Conservation (phyloP, 768 basidiomycete genomes). For the Rhodocollybia butyracea region DNA sequence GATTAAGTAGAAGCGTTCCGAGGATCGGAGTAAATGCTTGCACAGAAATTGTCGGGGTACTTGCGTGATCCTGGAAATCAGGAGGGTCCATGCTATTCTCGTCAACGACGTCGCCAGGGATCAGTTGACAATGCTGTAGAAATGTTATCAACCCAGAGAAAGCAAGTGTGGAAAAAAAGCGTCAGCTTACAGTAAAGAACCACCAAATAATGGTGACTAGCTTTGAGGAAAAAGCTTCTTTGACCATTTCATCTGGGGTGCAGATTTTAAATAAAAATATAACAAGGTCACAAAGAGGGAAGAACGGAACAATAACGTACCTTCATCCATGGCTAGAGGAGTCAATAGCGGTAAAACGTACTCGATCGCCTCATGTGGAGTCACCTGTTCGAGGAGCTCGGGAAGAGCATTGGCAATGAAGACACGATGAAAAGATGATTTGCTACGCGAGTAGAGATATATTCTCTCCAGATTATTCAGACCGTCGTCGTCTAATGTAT, state of each 20-base stretch:
- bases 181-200: constrained; percentile 67
- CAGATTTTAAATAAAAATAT: background rate
- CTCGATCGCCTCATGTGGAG: constrained; percentile 85
- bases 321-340: constrained; percentile 81
- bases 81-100: constrained; percentile 4
- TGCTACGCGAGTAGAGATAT: constrained; percentile 83
- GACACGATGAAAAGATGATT: constrained; percentile 56
- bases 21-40: constrained; percentile 91
- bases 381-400: constrained; percentile 70
- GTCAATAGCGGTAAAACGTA: constrained; percentile 92
- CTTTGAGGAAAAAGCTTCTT: constrained; percentile 81
- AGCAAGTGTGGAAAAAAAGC: constrained; percentile 5
- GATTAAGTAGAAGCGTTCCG: constrained; percentile 81
- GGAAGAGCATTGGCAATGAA: constrained; percentile 86
- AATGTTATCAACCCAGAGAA: constrained; percentile 1
- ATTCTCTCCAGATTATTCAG: constrained; percentile 87
- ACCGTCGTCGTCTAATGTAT: constrained; percentile 70
- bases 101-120: constrained; percentile 38
- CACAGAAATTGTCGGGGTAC: constrained; percentile 57
- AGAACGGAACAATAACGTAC: constrained; percentile 35
- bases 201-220: constrained; percentile 88
- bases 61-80: constrained; percentile 22
- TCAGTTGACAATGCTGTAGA: constrained; percentile 62
- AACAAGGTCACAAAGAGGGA: too few species aligned
- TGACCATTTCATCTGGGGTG: constrained; percentile 75